Base-by-base conservation (phyloP, 805 yeast genomes). In the Candida boleticola region DNA sequence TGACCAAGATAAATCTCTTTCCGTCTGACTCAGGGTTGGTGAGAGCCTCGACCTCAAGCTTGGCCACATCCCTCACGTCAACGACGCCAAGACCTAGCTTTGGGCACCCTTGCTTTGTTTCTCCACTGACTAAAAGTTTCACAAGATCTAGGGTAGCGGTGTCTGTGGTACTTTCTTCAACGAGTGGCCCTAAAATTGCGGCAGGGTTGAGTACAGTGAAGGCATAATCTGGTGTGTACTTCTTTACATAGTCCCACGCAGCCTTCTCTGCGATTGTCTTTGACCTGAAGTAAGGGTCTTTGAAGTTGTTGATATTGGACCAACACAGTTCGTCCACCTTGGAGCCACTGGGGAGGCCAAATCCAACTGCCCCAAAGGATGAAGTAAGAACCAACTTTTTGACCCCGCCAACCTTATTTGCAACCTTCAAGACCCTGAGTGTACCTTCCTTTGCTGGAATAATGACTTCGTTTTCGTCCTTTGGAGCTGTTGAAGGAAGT, bases 21-120 rank as follows among this genome's bases (percentile, higher is more conserved):
- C 64, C 67, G 21, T 52, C 47, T 21, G 66, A 60, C 14, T 44
- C 46, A 29, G 57, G 59, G 42, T 58, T 62, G 49, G 70, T 73
- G 40, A 77, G 51, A 34, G 49, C 55, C 17, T 43, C 35, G 13
- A 55, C 57, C 48, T 56, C 57, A 1, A 64, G 61, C 29, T 43
- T 39, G 13, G 68, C 67, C 9, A 64, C 68, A 47, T 69, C 73
- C 42, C 75, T 49, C 11, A 70, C 73, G 40, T 70, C 74, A 20
- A 67, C 54, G 41, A 17, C 19, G 4, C 39, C 32, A 19, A 39
- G 4, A 4, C 7, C n/a, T 13, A 30, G 22, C 11, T 19, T 23
- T 16, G 39, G 39, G 14, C 30, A 29, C 5, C 39, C 42, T n/a
- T 13, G 5, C 29, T 39, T 39, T 3, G 18, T 22, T 7, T 32